Conservation (phyloP, 768 basidiomycete genomes). For the Mycena albidolilacea region DNA sequence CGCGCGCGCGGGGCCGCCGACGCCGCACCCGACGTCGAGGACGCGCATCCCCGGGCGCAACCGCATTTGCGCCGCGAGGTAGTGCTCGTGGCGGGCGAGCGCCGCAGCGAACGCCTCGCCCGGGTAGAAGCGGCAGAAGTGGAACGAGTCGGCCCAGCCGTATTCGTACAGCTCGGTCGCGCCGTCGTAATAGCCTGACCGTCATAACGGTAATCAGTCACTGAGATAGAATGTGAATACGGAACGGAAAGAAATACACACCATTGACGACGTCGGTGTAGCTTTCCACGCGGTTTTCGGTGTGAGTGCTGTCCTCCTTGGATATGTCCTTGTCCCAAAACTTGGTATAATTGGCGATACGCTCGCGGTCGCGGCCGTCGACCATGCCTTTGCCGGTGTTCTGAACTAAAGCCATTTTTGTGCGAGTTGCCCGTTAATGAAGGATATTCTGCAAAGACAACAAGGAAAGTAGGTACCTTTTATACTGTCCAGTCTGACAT, state of each 20-base stretch:
- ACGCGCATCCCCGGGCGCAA: constrained; percentile 94
- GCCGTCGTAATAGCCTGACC: constrained; percentile 93
- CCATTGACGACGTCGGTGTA: constrained; percentile 96
- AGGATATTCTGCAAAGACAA: no score
- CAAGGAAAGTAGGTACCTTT: neutral
- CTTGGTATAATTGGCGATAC: constrained; percentile 77
- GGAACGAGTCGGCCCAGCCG: constrained; percentile 93
- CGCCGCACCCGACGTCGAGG: constrained; percentile 98
- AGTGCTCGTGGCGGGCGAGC: constrained; percentile 96
- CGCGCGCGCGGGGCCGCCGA: constrained; percentile 96
- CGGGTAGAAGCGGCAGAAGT: constrained; percentile 97
- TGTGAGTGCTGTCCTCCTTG: constrained; percentile 77
- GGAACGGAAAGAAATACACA: constrained; percentile 55
- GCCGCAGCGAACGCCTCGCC: constrained; percentile 84
- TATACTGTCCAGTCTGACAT: neutral
- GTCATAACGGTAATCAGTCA: no score
- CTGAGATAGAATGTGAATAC: neutral
- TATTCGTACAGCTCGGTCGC: constrained; percentile 97
- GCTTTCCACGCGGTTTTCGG: constrained; percentile 79
- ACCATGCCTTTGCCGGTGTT: constrained; percentile 32
- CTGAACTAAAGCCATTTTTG: constrained; percentile 53
- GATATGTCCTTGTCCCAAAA: constrained; percentile 92
- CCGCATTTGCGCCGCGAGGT: constrained; percentile 89
- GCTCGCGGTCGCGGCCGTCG: constrained; percentile 39
- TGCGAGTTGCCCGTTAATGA: no score